Base-by-base conservation (phyloP, 2,329 filamentous ascomycete species). In the Exophiala lecanii-corni region DNA sequence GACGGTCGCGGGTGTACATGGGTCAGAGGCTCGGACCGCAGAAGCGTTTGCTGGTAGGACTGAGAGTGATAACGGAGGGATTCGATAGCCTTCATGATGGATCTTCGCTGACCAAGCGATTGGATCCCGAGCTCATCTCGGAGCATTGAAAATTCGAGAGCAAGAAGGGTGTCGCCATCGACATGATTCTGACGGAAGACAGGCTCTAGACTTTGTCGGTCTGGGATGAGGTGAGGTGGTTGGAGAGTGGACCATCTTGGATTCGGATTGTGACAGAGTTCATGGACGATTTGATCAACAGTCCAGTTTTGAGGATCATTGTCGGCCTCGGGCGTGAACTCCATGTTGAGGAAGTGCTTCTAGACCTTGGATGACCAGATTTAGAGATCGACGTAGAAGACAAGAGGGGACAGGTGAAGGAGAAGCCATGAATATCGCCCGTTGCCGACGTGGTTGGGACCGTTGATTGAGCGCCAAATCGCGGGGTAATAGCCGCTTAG, bases 221-320 rank as follows among this genome's bases (percentile, higher is more conserved):
- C 70, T 3, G 80, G 78, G 5, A 49, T 53, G 5, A 55, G 53
- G 20, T 47, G 37, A 25, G 30, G 28, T 9, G 54, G 45, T n/a
- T 54, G 47, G 12, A 57, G 61, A 15, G 53, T 51, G 7, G 60
- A 56, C 64, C 66, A 69, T 39, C 61, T 57, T 7, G 76, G 72
- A 36, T 69, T 68, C 3, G 69, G 58, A 2, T 68, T 57, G 16
- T 74, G 70, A 58, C 82, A 87, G 3, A 94, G 69, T 56, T 82
- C 80, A 12, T 70, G 60, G 7, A 84, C 74, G 9, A 94, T 78
- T 25, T 79, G 73, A 26, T 84, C 78, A 21, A 81, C 71, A 25
- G 75, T 74, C 88, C 88, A 94, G 41, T 74, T 58, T 62, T 81
- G 84, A n/a, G 88, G 87, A 63, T 94, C 86, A 43, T 65, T 59